These are phyloP conservation scores for Nevesoporus exiguus DNA, from an alignment of 768 basidiomycete species.

Conservation along the genomic window DNA sequence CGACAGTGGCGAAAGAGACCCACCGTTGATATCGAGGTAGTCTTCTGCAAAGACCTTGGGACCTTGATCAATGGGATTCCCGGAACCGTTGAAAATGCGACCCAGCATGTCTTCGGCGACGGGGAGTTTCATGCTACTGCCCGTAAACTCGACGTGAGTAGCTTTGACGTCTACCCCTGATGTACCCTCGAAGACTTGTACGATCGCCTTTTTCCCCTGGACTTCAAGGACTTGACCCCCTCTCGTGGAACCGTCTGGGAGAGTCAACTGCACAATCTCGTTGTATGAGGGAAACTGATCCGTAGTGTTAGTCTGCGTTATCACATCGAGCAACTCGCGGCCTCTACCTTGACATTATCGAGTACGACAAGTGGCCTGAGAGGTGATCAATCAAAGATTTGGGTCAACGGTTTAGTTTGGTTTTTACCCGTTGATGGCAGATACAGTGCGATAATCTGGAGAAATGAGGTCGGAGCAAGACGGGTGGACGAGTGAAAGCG, in stretches of 20 bases:
- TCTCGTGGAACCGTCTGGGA: conserved; percentile 92
- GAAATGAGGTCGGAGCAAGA: conserved; percentile 9
- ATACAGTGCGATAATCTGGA: conserved; percentile 95
- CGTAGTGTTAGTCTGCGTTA: conserved; percentile 13
- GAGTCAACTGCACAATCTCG: conserved; percentile 93
- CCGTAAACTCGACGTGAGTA: conserved; percentile 97
- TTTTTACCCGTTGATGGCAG: conserved; percentile 92
- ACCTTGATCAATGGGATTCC: conserved; percentile 96
- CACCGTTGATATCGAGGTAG: conserved; percentile 98
- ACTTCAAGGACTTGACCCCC: conserved; percentile 98
- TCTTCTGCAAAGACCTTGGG: conserved; percentile 99
- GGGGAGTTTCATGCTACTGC: conserved; percentile 97
- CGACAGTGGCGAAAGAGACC: conserved; percentile 25
- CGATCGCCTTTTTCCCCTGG: conserved; percentile 97
- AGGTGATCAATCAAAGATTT: conserved; percentile 9
- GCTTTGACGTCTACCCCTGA: conserved; percentile 96
- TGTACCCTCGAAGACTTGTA: conserved; percentile 99
- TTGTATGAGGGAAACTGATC: conserved; percentile 93
- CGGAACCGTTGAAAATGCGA: conserved; percentile 98
- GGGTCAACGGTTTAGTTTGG: neutral
- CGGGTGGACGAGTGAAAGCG: neutral
- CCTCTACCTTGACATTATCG: conserved; percentile 92
- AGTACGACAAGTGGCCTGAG: conserved; percentile 91
- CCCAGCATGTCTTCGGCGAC: conserved; percentile 99
- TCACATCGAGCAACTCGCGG: conserved; percentile 1